Conservation (phyloP, 2,329 filamentous ascomycete species). For the Epichloe aotearoae region DNA sequence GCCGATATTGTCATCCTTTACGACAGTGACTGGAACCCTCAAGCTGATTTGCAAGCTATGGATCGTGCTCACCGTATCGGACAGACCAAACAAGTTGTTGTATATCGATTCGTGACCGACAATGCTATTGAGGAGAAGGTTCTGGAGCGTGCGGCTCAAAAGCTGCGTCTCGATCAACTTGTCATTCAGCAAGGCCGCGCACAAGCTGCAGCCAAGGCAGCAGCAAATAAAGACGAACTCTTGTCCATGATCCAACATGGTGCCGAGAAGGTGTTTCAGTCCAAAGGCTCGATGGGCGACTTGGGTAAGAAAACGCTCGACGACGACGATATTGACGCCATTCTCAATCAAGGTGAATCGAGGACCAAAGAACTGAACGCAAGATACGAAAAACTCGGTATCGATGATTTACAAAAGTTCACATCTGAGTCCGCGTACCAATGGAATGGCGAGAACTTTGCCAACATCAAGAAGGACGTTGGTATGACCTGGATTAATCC, state of each 20-base stretch:
- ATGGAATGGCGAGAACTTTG: conserved; percentile 97
- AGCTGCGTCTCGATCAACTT: conserved; percentile 87
- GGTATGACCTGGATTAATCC: conserved; percentile 96
- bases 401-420: conserved; percentile 96
- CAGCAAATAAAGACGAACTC: conserved; percentile 90
- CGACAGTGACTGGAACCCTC: conserved; percentile 97
- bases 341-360: conserved; percentile 74
- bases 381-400: conserved; percentile 91
- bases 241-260: conserved; percentile 98
- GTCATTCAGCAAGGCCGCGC: conserved; percentile 96
- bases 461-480: conserved; percentile 81
- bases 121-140: conserved; percentile 99
- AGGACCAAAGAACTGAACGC: conserved; percentile 82
- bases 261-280: conserved; percentile 84
- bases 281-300: conserved; percentile 50
- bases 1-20: conserved; percentile 95
- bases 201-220: conserved; percentile 79
- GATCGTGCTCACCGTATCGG: conserved; percentile 96
- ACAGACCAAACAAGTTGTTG: conserved; percentile 93
- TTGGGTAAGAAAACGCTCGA: conserved; percentile 51
- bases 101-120: conserved; percentile 94
- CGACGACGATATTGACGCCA: conserved; percentile 83
- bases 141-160: conserved; percentile 88
- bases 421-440: conserved; percentile 95
- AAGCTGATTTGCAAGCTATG: conserved; percentile 97